Conservation (phyloP, 2,329 filamentous ascomycete genomes). For the Ophiostoma montium region DNA sequence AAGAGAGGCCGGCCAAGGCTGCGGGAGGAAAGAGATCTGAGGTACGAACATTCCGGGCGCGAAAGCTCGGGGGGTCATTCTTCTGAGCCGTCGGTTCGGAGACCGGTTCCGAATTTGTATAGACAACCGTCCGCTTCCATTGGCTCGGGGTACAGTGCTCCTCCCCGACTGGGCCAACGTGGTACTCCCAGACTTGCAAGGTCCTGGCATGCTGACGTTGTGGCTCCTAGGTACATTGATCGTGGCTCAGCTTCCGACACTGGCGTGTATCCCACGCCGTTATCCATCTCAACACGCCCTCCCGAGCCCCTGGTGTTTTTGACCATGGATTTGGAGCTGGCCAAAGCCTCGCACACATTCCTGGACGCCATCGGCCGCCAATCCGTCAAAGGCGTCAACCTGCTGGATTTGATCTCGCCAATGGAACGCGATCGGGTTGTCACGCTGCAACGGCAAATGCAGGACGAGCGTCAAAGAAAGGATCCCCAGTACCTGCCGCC, state of each 20-base stretch:
- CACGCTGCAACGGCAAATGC: conserved; percentile 35
- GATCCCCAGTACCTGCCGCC: conserved; percentile 51
- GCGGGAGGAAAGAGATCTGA: conserved; percentile 53
- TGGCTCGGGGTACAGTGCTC: conserved; percentile 31
- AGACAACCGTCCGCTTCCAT: conserved; percentile 27
- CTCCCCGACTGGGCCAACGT: conserved; percentile 30
- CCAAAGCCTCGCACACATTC: conserved; percentile 42
- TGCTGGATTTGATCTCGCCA: conserved; percentile 39
- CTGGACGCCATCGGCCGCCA: conserved; percentile 37
- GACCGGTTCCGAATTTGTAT: conserved; percentile 35
- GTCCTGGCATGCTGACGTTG: conserved; percentile 16
- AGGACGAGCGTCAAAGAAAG: conserved; percentile 41
- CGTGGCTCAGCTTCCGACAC: conserved; percentile 34
- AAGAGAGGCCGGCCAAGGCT: conserved; percentile 67
- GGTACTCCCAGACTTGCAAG: conserved; percentile 35
- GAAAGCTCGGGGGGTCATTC: conserved; percentile 28
- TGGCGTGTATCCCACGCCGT: conserved; percentile 32
- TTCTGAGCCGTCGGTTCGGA: conserved; percentile 31
- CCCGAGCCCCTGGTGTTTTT: conserved; percentile 44
- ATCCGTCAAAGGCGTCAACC: conserved; percentile 31
- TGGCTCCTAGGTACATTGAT: conserved; percentile 35
- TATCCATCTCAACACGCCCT: conserved; percentile 26
- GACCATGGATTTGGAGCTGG: conserved; percentile 43
- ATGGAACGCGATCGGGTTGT: conserved; percentile 38
- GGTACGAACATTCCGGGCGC: conserved; percentile 36